Base-by-base conservation (phyloP, 257 asterid genomes). In the Solanum appendiculatum region DNA sequence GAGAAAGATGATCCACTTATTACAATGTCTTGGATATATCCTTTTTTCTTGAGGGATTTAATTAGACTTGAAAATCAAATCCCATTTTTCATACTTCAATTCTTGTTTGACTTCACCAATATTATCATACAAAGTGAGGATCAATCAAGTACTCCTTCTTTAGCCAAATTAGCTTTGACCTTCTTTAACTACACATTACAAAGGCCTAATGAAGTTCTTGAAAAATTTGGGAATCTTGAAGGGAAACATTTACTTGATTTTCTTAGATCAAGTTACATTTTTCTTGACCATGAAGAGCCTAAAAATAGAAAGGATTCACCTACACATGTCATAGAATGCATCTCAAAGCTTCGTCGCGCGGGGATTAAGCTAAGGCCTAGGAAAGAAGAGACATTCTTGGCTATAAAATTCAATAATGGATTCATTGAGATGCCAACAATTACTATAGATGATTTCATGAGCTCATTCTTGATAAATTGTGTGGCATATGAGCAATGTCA, bases 401-500 rank as follows among this genome's bases (percentile, higher is more conserved):
- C 81, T 3, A 44, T 95, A 2, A 92, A 81, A 83, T 96, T 96
- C 91, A 74, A 60, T 11, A 93, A 80, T 7, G 99, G 99, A 2
- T 90, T 87, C 34, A 92, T 96, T 85, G 92, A 93, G 63, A 95
- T 96, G 98, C 97, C 99, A 13, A 91, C 91, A 9, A 88, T 96
- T 14, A 25, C 95, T 1, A 64, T 96, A 6, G 98, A 96, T 85
- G 99, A 96, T 88, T 94, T 95, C 87, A 93, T 90, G 97, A 91
- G 93, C 87, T 85, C 95, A 9, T 96, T 96, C 88, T 60, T 96
- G 86, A 44, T 89, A 4, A 96, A 96, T 89, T 95, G 98, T 82
- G 98, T 96, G 68, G 99, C 98, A 0, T 96, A 95, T 69, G 99
- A 96, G 89, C 99, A 95, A 21, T 95, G 99, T 87, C 95, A 91